Evolutionary conservation across 495 filamentous ascomycete genomes (phyloP).

Genomic region (Corynascus novoguineensis): DNA sequence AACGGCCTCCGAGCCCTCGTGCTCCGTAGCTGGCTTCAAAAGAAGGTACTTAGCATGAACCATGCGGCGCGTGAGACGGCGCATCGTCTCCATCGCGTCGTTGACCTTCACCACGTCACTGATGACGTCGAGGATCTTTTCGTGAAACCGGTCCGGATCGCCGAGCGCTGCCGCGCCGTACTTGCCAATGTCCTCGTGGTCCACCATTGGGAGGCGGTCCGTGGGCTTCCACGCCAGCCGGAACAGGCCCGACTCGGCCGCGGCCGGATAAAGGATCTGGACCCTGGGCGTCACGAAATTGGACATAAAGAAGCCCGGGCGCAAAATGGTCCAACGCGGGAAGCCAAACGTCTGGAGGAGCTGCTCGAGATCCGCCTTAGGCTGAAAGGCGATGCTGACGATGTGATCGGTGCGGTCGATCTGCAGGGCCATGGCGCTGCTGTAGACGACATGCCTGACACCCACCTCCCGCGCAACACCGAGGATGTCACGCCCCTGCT

Average conservation of each 20-base stretch:
- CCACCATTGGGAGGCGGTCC: constrained; percentile 36
- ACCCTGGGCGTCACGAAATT: constrained; percentile 41
- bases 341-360: constrained; percentile 31
- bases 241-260: constrained; percentile 34
- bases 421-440: constrained; percentile 27
- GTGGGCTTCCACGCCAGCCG: constrained; percentile 16
- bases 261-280: constrained; percentile 31
- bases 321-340: constrained; percentile 39
- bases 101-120: constrained; percentile 35
- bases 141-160: constrained; percentile 36
- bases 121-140: constrained; percentile 35
- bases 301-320: constrained; percentile 47
- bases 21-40: too few species aligned
- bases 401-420: constrained; percentile 27
- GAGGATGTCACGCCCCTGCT: constrained; percentile 38
- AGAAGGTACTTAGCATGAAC: constrained; percentile 33
- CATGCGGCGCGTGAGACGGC: constrained; percentile 21
- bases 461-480: constrained; percentile 37
- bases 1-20: neutral
- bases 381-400: constrained; percentile 25
- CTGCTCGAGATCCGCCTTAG: constrained; percentile 37
- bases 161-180: constrained; percentile 42
- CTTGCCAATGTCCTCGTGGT: constrained; percentile 45
- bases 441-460: constrained; percentile 37
- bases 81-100: constrained; percentile 30